phyloP scores from a whole-genome alignment of 2,329 filamentous ascomycete genomes.

The Microdochium nivale region DNA sequence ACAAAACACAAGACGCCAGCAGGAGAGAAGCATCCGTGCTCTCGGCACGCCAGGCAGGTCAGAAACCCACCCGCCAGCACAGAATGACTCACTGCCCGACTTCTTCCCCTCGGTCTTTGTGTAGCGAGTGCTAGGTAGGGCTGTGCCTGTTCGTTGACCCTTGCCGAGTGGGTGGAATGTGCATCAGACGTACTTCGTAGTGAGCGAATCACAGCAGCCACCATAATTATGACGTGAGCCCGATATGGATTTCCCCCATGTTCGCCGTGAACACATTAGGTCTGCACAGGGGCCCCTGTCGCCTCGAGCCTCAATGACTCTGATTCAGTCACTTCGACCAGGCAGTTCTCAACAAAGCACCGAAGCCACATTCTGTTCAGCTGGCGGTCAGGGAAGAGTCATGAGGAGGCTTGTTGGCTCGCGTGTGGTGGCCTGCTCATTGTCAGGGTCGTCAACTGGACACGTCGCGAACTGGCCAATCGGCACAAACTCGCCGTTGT shows the following conservation, averaged over 20 bases:
- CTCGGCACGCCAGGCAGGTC: too few relatives aligned
- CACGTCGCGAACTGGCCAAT: too few relatives aligned
- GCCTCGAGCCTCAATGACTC: not conserved
- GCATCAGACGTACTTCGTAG: too few relatives aligned
- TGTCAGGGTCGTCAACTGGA: too few relatives aligned
- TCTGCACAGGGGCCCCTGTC: not conserved
- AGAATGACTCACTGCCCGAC: not conserved
- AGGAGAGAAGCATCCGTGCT: too few relatives aligned
- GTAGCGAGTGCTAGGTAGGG: not conserved
- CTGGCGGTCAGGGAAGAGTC: too few relatives aligned
- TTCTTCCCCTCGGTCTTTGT: not conserved
- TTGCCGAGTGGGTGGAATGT: not conserved
- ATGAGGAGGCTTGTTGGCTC: too few relatives aligned
- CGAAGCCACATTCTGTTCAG: too few relatives aligned
- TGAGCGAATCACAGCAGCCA: not conserved
- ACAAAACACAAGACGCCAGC: too few relatives aligned
- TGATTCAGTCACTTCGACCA: not conserved
- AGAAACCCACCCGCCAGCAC: not conserved
- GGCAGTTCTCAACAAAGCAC: not conserved
- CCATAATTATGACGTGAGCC: not conserved
- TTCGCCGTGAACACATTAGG: not conserved
- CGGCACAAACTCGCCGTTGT: too few relatives aligned
- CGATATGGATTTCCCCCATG: not conserved
- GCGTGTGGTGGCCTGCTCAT: too few relatives aligned
- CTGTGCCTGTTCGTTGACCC: not conserved